phyloP scores from a whole-genome alignment of 2,329 filamentous ascomycete species.

The Neofusicoccum laricinum region DNA sequence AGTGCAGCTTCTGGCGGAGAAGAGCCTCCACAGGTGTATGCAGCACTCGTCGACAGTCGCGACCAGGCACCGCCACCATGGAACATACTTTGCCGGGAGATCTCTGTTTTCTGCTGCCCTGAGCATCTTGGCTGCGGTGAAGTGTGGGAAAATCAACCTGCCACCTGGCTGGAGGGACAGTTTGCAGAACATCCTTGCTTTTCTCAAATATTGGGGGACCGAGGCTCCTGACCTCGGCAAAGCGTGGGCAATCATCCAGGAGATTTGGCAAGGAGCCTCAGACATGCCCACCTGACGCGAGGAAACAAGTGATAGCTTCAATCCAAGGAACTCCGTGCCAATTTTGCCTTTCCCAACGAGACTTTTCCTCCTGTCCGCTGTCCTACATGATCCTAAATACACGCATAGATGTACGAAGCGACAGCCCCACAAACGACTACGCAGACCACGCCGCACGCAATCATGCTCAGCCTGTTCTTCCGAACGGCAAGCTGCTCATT shows the following conservation, averaged over 20 bases:
- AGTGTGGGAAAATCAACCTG: conserved; percentile 17
- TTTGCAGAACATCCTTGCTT: conserved; percentile 17
- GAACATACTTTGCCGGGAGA: conserved; percentile 29
- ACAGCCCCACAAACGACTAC: not conserved
- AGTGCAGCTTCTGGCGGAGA: conserved; percentile 21
- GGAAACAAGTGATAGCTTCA: too few species aligned
- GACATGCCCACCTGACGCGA: too few species aligned
- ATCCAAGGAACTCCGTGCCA: too few species aligned
- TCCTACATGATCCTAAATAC: not conserved
- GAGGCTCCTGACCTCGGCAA: too few species aligned
- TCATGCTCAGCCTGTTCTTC: not conserved
- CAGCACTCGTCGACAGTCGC: conserved; percentile 20
- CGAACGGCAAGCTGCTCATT: not conserved
- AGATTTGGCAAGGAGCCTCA: too few species aligned
- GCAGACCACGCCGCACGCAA: not conserved
- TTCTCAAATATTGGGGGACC: conserved; percentile 20
- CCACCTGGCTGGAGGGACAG: conserved; percentile 2
- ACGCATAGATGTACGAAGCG: not conserved
- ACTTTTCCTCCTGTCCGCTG: too few species aligned
- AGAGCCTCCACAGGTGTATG: conserved; percentile 23
- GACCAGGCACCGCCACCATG: conserved; percentile 32
- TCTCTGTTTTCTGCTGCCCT: conserved; percentile 23
- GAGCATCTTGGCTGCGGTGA: conserved; percentile 27
- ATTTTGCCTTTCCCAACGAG: too few species aligned
- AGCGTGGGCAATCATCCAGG: too few species aligned